Percentiles rank a stretch among this genome's conserved stretches.
phyloP scores from a whole-genome alignment of 768 basidiomycete genomes.

The Peribolospora kevripleyi region DNA sequence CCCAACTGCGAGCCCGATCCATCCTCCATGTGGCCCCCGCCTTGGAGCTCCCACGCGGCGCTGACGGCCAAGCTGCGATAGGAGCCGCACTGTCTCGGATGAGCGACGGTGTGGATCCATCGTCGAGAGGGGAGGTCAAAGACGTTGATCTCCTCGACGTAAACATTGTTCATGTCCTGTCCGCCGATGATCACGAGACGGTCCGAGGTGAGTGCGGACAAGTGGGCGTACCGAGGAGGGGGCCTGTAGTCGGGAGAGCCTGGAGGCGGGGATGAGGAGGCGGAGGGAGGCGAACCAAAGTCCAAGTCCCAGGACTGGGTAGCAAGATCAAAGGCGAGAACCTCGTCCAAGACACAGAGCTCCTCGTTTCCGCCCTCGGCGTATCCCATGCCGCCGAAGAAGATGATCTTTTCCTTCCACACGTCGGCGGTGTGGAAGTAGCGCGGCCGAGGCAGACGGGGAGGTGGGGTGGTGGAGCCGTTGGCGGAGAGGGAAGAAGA shows the following conservation, averaged over 20 bases:
- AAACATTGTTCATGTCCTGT: conserved; percentile 76
- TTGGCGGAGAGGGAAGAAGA: not conserved
- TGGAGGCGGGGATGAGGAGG: conserved; percentile 7
- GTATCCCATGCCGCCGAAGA: conserved; percentile 90
- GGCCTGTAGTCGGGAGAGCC: conserved; percentile 35
- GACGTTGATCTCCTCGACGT: conserved; percentile 79
- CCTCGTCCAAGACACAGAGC: conserved; percentile 74
- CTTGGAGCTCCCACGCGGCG: too few relatives aligned
- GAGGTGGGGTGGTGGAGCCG: not conserved
- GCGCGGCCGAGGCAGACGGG: conserved; percentile 40
- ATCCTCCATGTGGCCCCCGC: too few relatives aligned
- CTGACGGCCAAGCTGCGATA: conserved; percentile 72
- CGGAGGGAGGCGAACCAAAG: conserved; percentile 16
- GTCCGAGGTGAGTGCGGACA: conserved; percentile 64
- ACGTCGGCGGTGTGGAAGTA: conserved; percentile 53
- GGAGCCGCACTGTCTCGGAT: conserved; percentile 83
- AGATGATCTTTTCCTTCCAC: conserved; percentile 63
- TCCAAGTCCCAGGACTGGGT: conserved; percentile 9
- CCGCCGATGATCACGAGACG: conserved; percentile 80
- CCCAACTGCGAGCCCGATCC: too few relatives aligned
- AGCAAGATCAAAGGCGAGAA: conserved; percentile 44
- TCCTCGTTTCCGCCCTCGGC: conserved; percentile 32
- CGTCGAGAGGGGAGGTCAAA: conserved; percentile 47
- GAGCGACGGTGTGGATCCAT: conserved; percentile 59
- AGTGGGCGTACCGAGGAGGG: conserved; percentile 76